Base-by-base conservation (phyloP, 192 early-diverging fungal species). In the Dimargaris cristalligena region DNA sequence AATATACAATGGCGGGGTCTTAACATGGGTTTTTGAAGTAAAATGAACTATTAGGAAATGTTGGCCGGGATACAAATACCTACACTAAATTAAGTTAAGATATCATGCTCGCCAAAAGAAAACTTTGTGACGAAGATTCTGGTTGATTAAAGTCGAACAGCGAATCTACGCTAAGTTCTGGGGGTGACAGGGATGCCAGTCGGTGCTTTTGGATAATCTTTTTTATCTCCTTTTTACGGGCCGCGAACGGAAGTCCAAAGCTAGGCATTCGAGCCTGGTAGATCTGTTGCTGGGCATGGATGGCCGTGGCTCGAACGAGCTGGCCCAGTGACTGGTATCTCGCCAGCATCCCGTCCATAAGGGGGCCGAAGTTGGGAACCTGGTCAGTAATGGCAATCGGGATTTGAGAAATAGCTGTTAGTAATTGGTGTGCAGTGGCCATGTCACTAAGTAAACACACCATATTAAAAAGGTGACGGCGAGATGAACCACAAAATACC, bases 311-410 rank as follows among this genome's bases (percentile, higher is more conserved):
- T 29, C 93, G 71, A 0, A 92, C 88, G 1, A 94, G 70, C 18
- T 79, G 74, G 0, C 88, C 87, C 16, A 99, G 71, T 0, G 79
- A 71, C 16, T 75, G 70, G 45, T 84, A 76, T 0, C 84, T 85
- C 13, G 94, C 80, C 1, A 94, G 76, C 79, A 84, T 83, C 9
- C 82, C 81, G 63, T 84, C 72, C 23, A 85, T 74, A 22, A 99
- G 65, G 11, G 92, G 92, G 0, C 95, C 95, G 78, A 96, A 96
- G 3, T 78, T 70, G 3, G 81, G 79, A 22, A 95, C 74, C 65
- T 81, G 65, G 1, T 63, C 57, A 25, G 29, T 11, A 62, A 54
- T 76, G 65, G 34, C 13, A 52, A 8, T 13, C 23, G 9, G 2
- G 2, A 16, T 33, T 64, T 10, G 38, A 52, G 10, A 38, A 29